phyloP scores from a whole-genome alignment of 2,329 filamentous ascomycete genomes.

The Scytalidium sp. region DNA sequence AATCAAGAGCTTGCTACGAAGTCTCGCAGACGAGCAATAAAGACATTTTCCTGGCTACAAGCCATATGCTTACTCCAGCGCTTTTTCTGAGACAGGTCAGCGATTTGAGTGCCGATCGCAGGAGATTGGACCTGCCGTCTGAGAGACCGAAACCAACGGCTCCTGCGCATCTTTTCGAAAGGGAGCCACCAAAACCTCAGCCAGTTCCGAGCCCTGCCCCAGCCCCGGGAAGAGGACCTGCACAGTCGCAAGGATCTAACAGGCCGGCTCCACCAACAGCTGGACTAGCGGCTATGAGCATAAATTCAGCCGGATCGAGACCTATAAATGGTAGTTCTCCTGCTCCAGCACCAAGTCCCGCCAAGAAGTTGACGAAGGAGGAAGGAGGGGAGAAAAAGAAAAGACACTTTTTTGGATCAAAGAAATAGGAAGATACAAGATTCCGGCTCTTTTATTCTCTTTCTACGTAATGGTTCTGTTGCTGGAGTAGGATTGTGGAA shows the following conservation, averaged over 20 bases:
- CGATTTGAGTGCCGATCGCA: conserved; percentile 73
- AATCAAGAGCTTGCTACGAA: conserved; percentile 87
- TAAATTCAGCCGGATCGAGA: conserved; percentile 14
- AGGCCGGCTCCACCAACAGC: conserved; percentile 20
- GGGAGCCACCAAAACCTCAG: conserved; percentile 52
- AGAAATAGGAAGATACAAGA: conserved; percentile 42
- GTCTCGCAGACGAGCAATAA: conserved; percentile 67
- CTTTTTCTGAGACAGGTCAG: conserved; percentile 80
- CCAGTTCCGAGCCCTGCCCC: conserved; percentile 26
- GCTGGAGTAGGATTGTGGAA: neutral
- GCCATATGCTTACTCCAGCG: conserved; percentile 86
- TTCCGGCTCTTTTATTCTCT: neutral
- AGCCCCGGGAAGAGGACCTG: conserved; percentile 14
- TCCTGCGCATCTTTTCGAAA: conserved; percentile 82
- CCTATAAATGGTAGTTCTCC: conserved; percentile 29
- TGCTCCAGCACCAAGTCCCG: conserved; percentile 29
- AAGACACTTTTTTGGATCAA: conserved; percentile 55
- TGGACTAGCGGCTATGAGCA: conserved; percentile 19
- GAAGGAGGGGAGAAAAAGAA: conserved; percentile 53
- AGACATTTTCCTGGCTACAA: conserved; percentile 85
- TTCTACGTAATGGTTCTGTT: conserved; percentile 3
- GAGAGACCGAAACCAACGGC: conserved; percentile 79
- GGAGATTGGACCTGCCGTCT: conserved; percentile 74
- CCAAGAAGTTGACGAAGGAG: conserved; percentile 17
- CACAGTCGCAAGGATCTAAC: conserved; percentile 18